These are phyloP conservation scores for Cryptococcus sp. DNA, from an alignment of 1,284 basidiomycete species.

Conservation along the genomic window DNA sequence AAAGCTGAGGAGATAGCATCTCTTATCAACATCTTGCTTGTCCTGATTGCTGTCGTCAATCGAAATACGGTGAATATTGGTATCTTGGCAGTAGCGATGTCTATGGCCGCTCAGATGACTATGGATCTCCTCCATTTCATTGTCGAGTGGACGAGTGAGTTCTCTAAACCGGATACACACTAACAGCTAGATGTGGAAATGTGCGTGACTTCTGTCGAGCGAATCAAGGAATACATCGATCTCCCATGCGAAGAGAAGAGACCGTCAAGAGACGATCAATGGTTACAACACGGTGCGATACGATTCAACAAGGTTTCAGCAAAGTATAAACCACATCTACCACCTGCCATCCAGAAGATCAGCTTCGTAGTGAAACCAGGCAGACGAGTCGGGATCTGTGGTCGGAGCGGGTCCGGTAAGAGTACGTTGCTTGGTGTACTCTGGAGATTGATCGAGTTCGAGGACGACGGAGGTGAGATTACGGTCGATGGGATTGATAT, in stretches of 20 bases:
- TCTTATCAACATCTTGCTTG: slow-evolving; percentile 14
- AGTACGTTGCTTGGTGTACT: slow-evolving; percentile 54
- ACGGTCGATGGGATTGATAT: slow-evolving; percentile 61
- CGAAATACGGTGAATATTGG: slow-evolving; percentile 10
- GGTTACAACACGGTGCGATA: slow-evolving; percentile 47
- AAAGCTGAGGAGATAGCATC: slow-evolving; percentile 2
- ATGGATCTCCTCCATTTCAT: slow-evolving; percentile 1
- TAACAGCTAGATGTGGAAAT: slow-evolving; percentile 16
- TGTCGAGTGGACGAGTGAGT: slow-evolving; percentile 16
- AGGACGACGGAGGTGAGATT: slow-evolving; percentile 54
- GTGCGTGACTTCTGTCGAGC: slow-evolving; percentile 66
- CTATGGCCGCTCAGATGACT: slow-evolving; percentile 8
- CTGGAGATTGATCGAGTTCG: slow-evolving; percentile 62
- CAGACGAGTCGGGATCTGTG: slow-evolving; percentile 51
- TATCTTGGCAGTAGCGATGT: slow-evolving; percentile 18
- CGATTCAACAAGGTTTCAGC: slow-evolving; percentile 41
- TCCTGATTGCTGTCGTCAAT: slow-evolving; percentile 13
- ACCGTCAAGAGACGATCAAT: slow-evolving; percentile 57
- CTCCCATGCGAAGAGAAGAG: slow-evolving; percentile 66
- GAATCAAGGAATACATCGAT: slow-evolving; percentile 78
- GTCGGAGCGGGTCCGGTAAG: slow-evolving; percentile 46
- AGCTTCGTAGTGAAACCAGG: slow-evolving; percentile 46
- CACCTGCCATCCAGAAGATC: slow-evolving; percentile 48
- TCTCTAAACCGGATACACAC: not conserved
- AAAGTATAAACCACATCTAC: slow-evolving; percentile 45